Evolutionary conservation across 164 flowering plant species (phyloP).

Genomic region (Tetracentron sinense): DNA sequence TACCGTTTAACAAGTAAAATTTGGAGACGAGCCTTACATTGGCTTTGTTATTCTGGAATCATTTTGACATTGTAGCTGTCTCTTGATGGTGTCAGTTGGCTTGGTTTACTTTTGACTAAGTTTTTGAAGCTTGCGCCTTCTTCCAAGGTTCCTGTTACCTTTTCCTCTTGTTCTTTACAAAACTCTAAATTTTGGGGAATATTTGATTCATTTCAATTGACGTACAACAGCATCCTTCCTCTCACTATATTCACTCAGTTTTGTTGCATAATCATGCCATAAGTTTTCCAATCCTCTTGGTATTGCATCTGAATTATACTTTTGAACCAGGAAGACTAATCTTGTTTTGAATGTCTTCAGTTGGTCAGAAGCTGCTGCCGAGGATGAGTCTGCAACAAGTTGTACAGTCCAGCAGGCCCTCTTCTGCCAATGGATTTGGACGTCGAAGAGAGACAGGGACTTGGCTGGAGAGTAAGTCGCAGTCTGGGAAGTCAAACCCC

Average conservation of each 20-base stretch:
- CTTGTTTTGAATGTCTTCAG: not conserved
- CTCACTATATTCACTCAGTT: not conserved
- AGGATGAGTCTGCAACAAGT: constrained; percentile 69
- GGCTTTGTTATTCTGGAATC: too few relatives aligned
- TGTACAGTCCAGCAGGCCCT: constrained; percentile 48
- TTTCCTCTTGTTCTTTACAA: too few relatives aligned
- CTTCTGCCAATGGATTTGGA: constrained; percentile 69
- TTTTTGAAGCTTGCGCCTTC: too few relatives aligned
- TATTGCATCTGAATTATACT: constrained; percentile 3
- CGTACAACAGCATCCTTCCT: not conserved
- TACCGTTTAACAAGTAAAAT: too few relatives aligned
- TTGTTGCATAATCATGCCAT: not conserved
- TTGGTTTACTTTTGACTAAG: too few relatives aligned
- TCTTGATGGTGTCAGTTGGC: too few relatives aligned
- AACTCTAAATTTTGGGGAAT: too few relatives aligned
- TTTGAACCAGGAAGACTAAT: not conserved
- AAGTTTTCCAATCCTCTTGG: not conserved
- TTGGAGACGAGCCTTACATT: too few relatives aligned
- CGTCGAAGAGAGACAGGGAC: constrained; percentile 58
- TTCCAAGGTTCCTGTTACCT: too few relatives aligned
- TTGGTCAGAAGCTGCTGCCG: constrained; percentile 15
- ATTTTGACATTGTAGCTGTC: too few relatives aligned
- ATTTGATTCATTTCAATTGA: not conserved
- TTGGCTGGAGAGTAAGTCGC: constrained; percentile 53
- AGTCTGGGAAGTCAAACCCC: constrained; percentile 45